phyloP scores from a whole-genome alignment of 176 grass and related monocot genomes.

The Phoenix dactylifera region DNA sequence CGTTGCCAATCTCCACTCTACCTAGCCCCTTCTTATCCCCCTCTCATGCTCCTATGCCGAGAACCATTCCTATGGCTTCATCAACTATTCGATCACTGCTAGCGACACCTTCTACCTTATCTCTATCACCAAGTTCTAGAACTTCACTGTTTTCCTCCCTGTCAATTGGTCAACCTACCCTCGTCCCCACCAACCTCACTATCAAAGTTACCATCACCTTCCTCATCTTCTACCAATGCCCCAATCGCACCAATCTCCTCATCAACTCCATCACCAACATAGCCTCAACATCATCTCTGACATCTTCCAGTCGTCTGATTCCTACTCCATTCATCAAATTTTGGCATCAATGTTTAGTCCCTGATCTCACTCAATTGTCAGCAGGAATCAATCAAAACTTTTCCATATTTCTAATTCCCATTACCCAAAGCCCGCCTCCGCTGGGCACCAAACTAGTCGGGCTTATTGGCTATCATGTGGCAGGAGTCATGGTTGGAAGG shows the following conservation, averaged over 20 bases:
- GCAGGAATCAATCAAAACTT: slow-evolving; percentile 19
- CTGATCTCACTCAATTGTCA: slow-evolving; percentile 62
- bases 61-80: slow-evolving; percentile 42
- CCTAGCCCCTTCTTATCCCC: slow-evolving; percentile 70
- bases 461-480: no score
- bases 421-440: slow-evolving; percentile 40
- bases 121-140: slow-evolving; percentile 26
- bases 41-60: slow-evolving; percentile 47
- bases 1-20: slow-evolving; percentile 4
- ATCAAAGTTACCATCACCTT: background rate
- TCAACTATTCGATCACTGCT: slow-evolving; percentile 42
- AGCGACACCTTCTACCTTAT: slow-evolving; percentile 64
- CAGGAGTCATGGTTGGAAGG: no score
- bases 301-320: slow-evolving; percentile 65
- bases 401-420: slow-evolving; percentile 53
- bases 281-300: slow-evolving; percentile 56
- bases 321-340: slow-evolving; percentile 47
- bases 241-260: background rate
- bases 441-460: background rate
- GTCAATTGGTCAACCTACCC: background rate
- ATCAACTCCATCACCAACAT: background rate
- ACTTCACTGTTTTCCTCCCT: slow-evolving; percentile 1
- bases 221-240: slow-evolving; percentile 9
- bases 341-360: slow-evolving; percentile 40
- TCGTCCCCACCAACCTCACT: background rate